A percentile compares a stretch with the other conserved stretches of the same genome.
These are phyloP conservation scores for Zymoseptoria ardabiliae DNA, from an alignment of 2,329 filamentous ascomycete species.

Conservation along the genomic window DNA sequence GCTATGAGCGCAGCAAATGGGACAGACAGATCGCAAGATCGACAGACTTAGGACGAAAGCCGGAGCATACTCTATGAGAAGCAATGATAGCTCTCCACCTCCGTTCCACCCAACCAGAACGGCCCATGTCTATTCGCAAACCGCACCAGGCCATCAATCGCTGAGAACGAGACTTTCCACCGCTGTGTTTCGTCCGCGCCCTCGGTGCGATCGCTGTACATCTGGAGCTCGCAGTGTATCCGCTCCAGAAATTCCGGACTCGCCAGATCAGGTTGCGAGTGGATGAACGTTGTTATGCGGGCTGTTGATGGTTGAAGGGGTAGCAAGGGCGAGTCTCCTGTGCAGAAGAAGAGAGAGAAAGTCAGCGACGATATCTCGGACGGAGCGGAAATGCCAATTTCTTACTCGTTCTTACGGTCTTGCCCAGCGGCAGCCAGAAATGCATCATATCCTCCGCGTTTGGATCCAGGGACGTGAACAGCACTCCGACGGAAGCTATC, in stretches of 20 bases:
- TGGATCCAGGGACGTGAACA: conserved; percentile 18
- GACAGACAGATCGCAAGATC: background rate
- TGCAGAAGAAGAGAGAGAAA: background rate
- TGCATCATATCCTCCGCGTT: conserved; percentile 16
- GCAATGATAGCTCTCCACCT: conserved; percentile 33
- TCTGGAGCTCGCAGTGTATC: conserved; percentile 19
- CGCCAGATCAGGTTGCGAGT: conserved; percentile 16
- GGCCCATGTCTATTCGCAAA: conserved; percentile 21
- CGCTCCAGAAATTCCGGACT: conserved; percentile 17
- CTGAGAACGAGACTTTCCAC: conserved; percentile 22
- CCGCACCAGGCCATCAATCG: conserved; percentile 27
- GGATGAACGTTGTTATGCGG: conserved; percentile 24
- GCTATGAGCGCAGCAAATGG: background rate
- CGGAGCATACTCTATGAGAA: background rate
- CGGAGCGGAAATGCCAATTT: background rate
- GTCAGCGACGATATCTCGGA: background rate
- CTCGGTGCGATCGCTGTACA: conserved; percentile 8
- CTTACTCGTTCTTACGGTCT: conserved; percentile 23
- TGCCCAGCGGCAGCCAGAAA: conserved; percentile 27
- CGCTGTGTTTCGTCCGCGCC: conserved; percentile 1
- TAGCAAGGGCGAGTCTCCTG: conserved; percentile 23
- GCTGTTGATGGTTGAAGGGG: conserved; percentile 24
- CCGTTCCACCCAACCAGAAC: conserved; percentile 28
- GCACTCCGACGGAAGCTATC: conserved; percentile 24
- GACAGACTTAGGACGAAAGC: background rate